These are phyloP conservation scores for Apiospora pterosperma DNA, from an alignment of 2,329 filamentous ascomycete species.

Conservation along the genomic window DNA sequence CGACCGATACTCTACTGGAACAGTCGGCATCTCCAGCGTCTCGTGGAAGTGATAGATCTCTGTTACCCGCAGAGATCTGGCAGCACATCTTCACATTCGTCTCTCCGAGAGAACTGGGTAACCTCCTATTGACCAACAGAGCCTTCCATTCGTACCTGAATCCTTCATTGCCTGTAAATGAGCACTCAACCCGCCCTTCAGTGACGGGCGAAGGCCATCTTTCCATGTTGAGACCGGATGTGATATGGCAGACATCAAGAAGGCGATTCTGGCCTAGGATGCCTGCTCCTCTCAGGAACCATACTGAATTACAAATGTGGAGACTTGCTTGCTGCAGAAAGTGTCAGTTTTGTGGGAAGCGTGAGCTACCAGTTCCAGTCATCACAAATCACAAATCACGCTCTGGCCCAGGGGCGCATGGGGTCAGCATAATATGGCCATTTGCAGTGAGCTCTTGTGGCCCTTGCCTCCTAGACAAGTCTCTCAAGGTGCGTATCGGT, in stretches of 20 bases:
- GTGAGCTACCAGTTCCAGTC: constrained; percentile 21
- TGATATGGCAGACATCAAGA: constrained; percentile 69
- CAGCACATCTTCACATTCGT: constrained; percentile 67
- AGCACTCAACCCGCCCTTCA: not conserved
- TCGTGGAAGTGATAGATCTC: constrained; percentile 13
- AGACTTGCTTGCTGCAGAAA: constrained; percentile 57
- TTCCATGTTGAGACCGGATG: constrained; percentile 50
- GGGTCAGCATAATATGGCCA: constrained; percentile 65
- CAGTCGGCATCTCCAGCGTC: not conserved
- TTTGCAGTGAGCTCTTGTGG: constrained; percentile 67
- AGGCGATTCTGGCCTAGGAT: constrained; percentile 62
- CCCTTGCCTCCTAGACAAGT: constrained; percentile 56
- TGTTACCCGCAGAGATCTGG: constrained; percentile 59
- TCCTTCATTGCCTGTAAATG: constrained; percentile 28
- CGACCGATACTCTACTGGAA: not conserved
- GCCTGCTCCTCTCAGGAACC: constrained; percentile 63
- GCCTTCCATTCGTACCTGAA: constrained; percentile 60
- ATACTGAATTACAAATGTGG: constrained; percentile 75
- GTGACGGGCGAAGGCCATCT: not conserved
- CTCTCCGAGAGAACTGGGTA: constrained; percentile 60
- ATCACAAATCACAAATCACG: constrained; percentile 29
- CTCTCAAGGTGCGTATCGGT: constrained; percentile 58
- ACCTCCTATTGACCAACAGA: constrained; percentile 64
- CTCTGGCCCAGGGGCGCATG: constrained; percentile 55
- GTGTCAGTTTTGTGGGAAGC: constrained; percentile 67